Evolutionary conservation across 352 stramenopile species (phyloP), one percentile per base, ranked within the genome.

Genomic region (Phytophthora crassamura): DNA sequence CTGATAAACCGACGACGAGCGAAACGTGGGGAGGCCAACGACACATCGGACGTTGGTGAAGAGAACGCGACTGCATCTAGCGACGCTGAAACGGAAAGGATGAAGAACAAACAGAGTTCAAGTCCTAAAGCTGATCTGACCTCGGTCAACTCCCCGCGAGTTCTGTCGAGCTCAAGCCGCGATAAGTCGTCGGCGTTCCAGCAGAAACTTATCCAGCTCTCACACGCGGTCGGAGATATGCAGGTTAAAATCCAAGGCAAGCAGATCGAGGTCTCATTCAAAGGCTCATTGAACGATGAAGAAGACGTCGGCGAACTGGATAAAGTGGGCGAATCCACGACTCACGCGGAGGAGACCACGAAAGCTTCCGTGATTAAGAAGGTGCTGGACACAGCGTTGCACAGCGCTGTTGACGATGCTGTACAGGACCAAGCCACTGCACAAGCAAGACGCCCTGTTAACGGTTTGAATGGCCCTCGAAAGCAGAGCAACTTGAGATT

Each of bases 241-340:
- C 33, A 75, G 38, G 54, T 75, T 15, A 67, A 67, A 46, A 65
- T 75, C 14, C 35, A 67, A 1, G 61, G 61, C 7, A 58, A 54
- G n/a, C 30, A 75, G 46, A 62, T 75, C 16, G 14, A 71, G 14
- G 32, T 75, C 14, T 72, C 61, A 5, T 75, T 75, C 16, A 56
- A 62, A 41, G 67, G 67, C 5, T 39, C 34, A n/a, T 33, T 74
- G 33, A 34, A 51, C 15, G 32, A 41, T 38, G 46, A 36, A 7
- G 22, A 57, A 34, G 40, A 58, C 0, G 45, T 28, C 9, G 55
- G n/a, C 20, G 33, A 40, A 8, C 5, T 16, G 16, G n/a, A 7
- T 38, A 12, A 16, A 22, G 12, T 32, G 2, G 48, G 32, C 9
- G 5, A 25, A 43, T 53, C 38, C 5, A 25, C 16, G n/a, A 48